phyloP scores from a whole-genome alignment of 163 green algal genomes.

The Trebouxiophyceae sp. region DNA sequence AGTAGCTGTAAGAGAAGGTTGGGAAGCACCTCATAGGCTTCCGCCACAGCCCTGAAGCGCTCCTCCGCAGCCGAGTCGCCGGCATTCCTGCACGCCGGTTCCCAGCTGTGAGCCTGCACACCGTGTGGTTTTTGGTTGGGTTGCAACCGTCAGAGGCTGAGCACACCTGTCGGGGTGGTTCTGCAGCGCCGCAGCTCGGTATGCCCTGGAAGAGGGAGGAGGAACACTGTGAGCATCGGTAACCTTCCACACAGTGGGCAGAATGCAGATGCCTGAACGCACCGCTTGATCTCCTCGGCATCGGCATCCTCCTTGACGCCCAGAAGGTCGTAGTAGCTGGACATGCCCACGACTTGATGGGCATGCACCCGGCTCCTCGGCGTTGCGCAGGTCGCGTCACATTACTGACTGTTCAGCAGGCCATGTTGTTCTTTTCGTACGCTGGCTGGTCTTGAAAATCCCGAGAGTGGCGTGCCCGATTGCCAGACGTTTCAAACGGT shows the following conservation, averaged over 20 bases:
- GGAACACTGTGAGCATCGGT: neutral
- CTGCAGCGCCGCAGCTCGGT: constrained; percentile 12
- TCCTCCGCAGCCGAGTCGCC: constrained; percentile 5
- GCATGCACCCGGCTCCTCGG: too few species aligned
- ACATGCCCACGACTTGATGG: too few species aligned
- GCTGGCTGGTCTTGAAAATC: too few species aligned
- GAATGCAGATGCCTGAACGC: neutral
- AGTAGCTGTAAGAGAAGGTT: neutral
- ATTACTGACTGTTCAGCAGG: too few species aligned
- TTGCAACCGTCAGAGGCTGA: neutral
- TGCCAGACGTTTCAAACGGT: too few species aligned
- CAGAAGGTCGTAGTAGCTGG: constrained; percentile 10
- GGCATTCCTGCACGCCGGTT: constrained; percentile 10
- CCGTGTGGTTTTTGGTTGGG: neutral
- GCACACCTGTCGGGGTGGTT: constrained; percentile 17
- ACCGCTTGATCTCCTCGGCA: constrained; percentile 6
- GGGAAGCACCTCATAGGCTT: constrained; percentile 20
- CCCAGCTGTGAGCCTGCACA: neutral
- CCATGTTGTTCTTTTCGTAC: too few species aligned
- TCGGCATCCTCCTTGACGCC: neutral
- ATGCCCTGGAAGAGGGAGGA: constrained; percentile 3
- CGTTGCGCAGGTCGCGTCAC: too few species aligned
- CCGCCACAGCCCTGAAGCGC: constrained; percentile 11
- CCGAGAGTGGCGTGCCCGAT: too few species aligned
- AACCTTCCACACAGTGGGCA: neutral